A percentile compares a stretch with the other conserved stretches of the same genome.
Evolutionary conservation across 1,284 basidiomycete species (phyloP).

Genomic region (Cryptococcus sp.): DNA sequence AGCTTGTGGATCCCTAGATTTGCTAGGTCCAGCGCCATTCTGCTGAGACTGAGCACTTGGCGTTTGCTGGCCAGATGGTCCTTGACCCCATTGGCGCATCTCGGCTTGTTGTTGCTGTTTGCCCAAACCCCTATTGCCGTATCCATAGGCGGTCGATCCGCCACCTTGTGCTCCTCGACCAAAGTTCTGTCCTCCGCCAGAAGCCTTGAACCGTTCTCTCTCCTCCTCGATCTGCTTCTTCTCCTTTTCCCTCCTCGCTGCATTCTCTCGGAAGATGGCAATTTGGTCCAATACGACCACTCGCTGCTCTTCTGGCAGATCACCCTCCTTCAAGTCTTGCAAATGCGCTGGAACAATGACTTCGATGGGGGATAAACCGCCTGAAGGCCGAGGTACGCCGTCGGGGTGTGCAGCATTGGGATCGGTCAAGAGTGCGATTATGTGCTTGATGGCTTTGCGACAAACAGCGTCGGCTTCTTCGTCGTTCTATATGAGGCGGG

Average conservation of each 20-base stretch:
- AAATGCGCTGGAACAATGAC: conserved; percentile 86
- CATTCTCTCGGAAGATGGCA: conserved; percentile 84
- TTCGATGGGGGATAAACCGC: conserved; percentile 37
- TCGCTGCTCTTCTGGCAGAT: conserved; percentile 92
- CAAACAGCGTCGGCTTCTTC: conserved; percentile 48
- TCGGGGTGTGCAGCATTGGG: conserved; percentile 49
- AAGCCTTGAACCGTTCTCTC: conserved; percentile 38
- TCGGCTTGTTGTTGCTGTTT: conserved; percentile 19
- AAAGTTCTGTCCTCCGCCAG: conserved; percentile 8
- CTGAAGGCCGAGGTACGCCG: conserved; percentile 60
- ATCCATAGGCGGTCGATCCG: conserved; percentile 34
- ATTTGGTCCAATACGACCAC: conserved; percentile 93
- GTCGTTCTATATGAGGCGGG: conserved; percentile 40
- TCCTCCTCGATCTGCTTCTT: conserved; percentile 69
- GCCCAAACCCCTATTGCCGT: conserved; percentile 27
- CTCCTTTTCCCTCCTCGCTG: conserved; percentile 81
- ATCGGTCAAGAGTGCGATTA: conserved; percentile 48
- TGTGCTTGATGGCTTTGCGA: conserved; percentile 47
- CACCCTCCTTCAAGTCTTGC: conserved; percentile 90
- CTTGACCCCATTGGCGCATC: conserved; percentile 11
- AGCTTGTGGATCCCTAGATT: conserved; percentile 64
- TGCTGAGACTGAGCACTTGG: conserved; percentile 7
- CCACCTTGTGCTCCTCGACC: conserved; percentile 6
- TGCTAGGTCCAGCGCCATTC: conserved; percentile 19
- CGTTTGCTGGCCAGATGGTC: conserved; percentile 5